These are phyloP conservation scores for Pleurotus eryngii DNA, from an alignment of 768 basidiomycete species.

Conservation along the genomic window DNA sequence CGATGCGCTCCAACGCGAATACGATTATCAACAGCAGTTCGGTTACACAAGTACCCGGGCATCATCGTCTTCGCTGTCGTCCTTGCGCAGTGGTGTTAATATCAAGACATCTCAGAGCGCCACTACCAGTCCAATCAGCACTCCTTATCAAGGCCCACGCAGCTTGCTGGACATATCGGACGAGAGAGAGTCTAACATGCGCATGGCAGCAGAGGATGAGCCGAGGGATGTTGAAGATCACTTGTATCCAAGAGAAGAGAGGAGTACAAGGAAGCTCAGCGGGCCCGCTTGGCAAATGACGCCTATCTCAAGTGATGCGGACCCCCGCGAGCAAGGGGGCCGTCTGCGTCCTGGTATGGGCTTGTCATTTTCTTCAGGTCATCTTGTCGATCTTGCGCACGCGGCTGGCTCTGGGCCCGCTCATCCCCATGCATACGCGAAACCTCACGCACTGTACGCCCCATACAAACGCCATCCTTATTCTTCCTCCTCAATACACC, in stretches of 20 bases:
- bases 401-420: slow-evolving; percentile 17
- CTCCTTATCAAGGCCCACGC: slow-evolving; percentile 32
- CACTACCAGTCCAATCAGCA: slow-evolving; percentile 57
- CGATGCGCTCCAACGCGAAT: slow-evolving; percentile 11
- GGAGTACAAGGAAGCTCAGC: slow-evolving; percentile 44
- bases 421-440: slow-evolving; percentile 20
- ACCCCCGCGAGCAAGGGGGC: slow-evolving; percentile 1
- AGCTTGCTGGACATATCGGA: slow-evolving; percentile 13
- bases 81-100: slow-evolving; percentile 7
- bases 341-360: slow-evolving; percentile 20
- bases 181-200: slow-evolving; percentile 2
- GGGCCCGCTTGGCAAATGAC: slow-evolving; percentile 57
- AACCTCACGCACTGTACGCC: neutral
- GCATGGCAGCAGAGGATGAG: slow-evolving; percentile 2
- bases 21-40: slow-evolving; percentile 3
- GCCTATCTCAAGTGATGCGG: slow-evolving; percentile 20
- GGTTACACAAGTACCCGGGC: slow-evolving; percentile 16
- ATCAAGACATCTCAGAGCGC: slow-evolving; percentile 48
- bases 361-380: slow-evolving; percentile 40
- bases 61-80: slow-evolving; percentile 16
- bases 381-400: slow-evolving; percentile 34
- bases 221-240: slow-evolving; percentile 19
- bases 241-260: slow-evolving; percentile 15
- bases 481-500: slow-evolving; percentile 30
- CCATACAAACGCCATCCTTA: slow-evolving; percentile 3